These are phyloP conservation scores for Dioscorea alata DNA, from an alignment of 106 monocot species.

Conservation along the genomic window DNA sequence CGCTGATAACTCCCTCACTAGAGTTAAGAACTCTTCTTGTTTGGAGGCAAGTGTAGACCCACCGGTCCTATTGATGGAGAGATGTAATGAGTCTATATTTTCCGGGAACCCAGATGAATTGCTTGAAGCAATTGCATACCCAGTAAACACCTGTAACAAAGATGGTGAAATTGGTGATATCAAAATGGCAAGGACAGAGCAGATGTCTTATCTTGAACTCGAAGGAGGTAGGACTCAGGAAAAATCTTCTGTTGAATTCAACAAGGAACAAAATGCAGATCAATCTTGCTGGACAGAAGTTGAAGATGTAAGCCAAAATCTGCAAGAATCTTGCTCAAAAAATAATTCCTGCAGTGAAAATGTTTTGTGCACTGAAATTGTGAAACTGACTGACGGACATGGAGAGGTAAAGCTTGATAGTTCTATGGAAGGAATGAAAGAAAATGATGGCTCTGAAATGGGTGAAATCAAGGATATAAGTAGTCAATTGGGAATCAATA, in stretches of 20 bases:
- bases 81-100: conserved; percentile 15
- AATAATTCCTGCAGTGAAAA: conserved; percentile 4
- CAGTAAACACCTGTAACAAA: conserved; percentile 28
- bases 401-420: conserved; percentile 6
- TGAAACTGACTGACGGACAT: background rate
- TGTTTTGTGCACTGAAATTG: conserved; percentile 1
- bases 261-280: background rate
- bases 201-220: conserved; percentile 9
- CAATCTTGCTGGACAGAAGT: conserved; percentile 7
- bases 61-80: conserved; percentile 12
- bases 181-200: background rate
- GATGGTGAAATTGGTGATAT: conserved; percentile 1
- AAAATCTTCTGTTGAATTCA: conserved; percentile 5
- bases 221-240: conserved; percentile 1
- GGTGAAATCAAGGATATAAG: conserved; percentile 7
- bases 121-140: conserved; percentile 43
- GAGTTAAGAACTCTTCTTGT: conserved; percentile 15
- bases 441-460: conserved; percentile 11
- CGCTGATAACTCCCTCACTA: background rate
- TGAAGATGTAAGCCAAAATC: conserved; percentile 3
- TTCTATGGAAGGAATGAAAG: conserved; percentile 14
- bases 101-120: conserved; percentile 53
- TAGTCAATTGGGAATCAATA: background rate
- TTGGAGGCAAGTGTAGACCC: conserved; percentile 15
- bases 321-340: background rate